Evolutionary conservation across 441 rosid genomes (phyloP), one percentile per base, ranked within the genome.

Genomic region (Gossypium aridum): DNA sequence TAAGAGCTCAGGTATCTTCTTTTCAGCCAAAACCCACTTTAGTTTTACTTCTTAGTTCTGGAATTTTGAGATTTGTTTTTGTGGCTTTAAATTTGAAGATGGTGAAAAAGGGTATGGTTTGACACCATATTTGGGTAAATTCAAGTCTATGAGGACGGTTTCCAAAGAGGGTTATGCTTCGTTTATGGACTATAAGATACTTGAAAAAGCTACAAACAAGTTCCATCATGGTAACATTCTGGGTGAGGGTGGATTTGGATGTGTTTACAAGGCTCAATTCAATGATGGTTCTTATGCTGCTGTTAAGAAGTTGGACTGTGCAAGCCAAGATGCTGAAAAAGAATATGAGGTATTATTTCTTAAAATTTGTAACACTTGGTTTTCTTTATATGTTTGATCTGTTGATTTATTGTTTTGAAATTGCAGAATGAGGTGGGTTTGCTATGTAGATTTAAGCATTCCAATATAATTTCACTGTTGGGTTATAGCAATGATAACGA

Each of bases 221-320:
- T 94, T 94, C 78, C 87, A 73, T 9, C 92, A 88, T 73, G 85
- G 83, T 56, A 92, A 87, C 80, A 78, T 88, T 37, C 75, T 94
- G 84, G 98, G 98, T n/a, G 85, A 76, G 76, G 98, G 98, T 53
- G 98, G 93, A 77, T 94, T 94, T 71, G 98, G 97, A 63, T 81
- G 84, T 61, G 99, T 92, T 49, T 94, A 90, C 77, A 82, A 83
- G 76, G 93, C 92, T 71, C 75, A 78, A 20, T 67, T 94, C 83
- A 97, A 90, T 1, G 86, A 88, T 78, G 75, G 80, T 76, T 76
- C 77, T 69, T 76, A 47, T 61, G 92, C 86, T 60, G 97, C 98
- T 7, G 95, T 94, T 56, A 94, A 94, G 87, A 94, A 91, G 78
- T 78, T 90, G 64, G 90, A 92, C 71, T 90, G 93, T 78, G 79